phyloP scores from a whole-genome alignment of 306 rosid species.

The Inga oerstediana region DNA sequence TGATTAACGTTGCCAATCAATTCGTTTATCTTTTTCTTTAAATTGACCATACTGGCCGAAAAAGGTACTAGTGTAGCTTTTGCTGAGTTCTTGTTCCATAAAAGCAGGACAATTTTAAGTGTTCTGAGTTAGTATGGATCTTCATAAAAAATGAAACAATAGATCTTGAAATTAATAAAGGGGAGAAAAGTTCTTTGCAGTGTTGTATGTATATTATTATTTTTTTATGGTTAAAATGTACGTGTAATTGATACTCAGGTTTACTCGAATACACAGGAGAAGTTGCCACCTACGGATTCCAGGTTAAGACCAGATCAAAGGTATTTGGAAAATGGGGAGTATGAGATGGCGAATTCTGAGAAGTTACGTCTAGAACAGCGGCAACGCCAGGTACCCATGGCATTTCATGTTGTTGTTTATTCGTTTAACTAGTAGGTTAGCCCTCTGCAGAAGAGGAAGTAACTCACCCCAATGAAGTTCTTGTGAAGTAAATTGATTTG shows the following conservation, averaged over 20 bases:
- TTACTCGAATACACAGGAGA: constrained; percentile 56
- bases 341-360: constrained; percentile 95
- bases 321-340: constrained; percentile 95
- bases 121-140: constrained; percentile 16
- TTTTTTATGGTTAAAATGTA: constrained; percentile 11
- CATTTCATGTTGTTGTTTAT: constrained; percentile 15
- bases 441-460: background rate
- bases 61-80: background rate
- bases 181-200: constrained; percentile 6
- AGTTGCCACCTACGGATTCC: constrained; percentile 99
- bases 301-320: constrained; percentile 98
- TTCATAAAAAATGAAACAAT: background rate
- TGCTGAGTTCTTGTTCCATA: constrained; percentile 4
- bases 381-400: constrained; percentile 82
- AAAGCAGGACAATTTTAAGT: background rate
- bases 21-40: background rate
- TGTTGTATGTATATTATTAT: too few species aligned
- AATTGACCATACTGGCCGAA: constrained; percentile 1
- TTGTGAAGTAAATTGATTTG: background rate
- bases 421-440: constrained; percentile 10
- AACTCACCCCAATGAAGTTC: background rate
- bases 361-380: constrained; percentile 94
- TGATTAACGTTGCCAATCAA: constrained; percentile 27
- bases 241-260: constrained; percentile 19
- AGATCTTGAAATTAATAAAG: constrained; percentile 9